Evolutionary conservation across 2,329 filamentous ascomycete genomes (phyloP), one percentile per base, ranked within the genome.

Genomic region (Tolypocladium album): DNA sequence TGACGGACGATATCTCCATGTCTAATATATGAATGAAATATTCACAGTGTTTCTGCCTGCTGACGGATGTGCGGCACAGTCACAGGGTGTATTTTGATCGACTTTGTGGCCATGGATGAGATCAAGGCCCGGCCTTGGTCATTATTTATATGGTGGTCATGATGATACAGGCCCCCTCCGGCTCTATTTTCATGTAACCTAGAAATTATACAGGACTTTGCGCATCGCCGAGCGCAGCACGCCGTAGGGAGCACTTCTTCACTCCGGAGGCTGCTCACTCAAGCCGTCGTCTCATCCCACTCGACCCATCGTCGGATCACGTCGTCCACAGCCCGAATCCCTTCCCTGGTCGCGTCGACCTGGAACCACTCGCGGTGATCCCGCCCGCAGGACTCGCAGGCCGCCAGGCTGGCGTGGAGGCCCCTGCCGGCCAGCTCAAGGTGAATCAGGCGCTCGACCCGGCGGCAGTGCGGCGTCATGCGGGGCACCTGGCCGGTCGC

Each of bases 301-400:
- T 83, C 83, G 11, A 92, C 86, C 94, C 94, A 99, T 64, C 91
- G 77, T 69, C 87, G 84, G 47, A 96, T 86, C 61, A 92, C 84
- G 64, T 89, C 79, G 64, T 84, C 77, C 77, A 84, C 78, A 76
- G 82, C 80, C 62, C 80, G 83, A 3, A 97, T 80, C 0, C 87
- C 89, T 36, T 87, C 81, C 64, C 86, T 82, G 27, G 79, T 87
- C 0, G 90, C 89, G 63, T 90, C 85, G 1, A 97, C 86, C 75
- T 95, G 89, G 71, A 99, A 99, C 93, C 93, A 99, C 76, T 99
- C 94, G 58, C 88, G 80, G 73, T 99, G 94, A 67, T 91, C 87
- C 68, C 86, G 87, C 2, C 92, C 92, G 70, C 94, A 99, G 1
- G 85, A 82, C 5, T 79, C 79, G 68, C 94, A 99, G 58, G 83